Percentiles rank a stretch among this genome's conserved stretches.
phyloP scores from a whole-genome alignment of 2,329 filamentous ascomycete species.

The Emergomyces africanus region DNA sequence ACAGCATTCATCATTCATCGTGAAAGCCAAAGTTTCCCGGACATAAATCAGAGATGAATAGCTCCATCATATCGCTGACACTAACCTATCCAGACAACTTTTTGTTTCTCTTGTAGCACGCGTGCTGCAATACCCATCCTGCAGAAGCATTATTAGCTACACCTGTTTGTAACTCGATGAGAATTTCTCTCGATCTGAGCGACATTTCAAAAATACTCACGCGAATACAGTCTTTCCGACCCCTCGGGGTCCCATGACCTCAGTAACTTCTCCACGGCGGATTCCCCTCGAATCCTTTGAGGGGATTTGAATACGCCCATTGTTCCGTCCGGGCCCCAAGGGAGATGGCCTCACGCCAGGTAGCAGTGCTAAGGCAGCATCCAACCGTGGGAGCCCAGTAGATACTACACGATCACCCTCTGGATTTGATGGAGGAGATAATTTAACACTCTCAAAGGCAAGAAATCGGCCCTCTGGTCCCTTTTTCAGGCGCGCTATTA shows the following conservation, averaged over 20 bases:
- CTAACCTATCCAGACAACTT: conserved; percentile 74
- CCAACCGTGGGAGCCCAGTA: conserved; percentile 44
- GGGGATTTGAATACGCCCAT: neutral
- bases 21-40: conserved; percentile 3
- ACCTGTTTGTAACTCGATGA: neutral
- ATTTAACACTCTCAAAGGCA: neutral
- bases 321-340: neutral
- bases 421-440: neutral
- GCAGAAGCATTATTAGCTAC: conserved; percentile 1
- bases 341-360: neutral
- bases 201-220: conserved; percentile 37
- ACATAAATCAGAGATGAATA: neutral
- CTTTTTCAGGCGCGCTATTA: neutral
- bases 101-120: conserved; percentile 46
- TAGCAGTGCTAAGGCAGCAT: conserved; percentile 19
- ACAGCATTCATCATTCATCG: neutral
- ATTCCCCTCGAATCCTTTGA: conserved; percentile 42
- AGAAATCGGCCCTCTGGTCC: neutral
- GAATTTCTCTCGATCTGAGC: neutral
- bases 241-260: conserved; percentile 79
- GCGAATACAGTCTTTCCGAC: conserved; percentile 73
- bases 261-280: conserved; percentile 63
- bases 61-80: conserved; percentile 14
- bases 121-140: conserved; percentile 60
- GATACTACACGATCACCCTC: conserved; percentile 28